phyloP scores from a whole-genome alignment of 345 rosid genomes.

The Garcia nutans region DNA sequence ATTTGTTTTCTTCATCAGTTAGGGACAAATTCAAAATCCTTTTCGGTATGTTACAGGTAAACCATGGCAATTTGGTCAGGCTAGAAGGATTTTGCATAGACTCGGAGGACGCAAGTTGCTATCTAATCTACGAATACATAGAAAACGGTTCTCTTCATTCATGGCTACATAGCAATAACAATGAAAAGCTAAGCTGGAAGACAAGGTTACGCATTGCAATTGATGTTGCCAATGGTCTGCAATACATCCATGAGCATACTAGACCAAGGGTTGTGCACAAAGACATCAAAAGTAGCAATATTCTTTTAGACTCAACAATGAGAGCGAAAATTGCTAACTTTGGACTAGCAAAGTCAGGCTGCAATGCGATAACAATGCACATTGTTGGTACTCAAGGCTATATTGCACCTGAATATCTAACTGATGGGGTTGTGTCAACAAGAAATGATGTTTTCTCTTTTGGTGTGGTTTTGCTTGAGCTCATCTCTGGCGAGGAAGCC shows the following conservation, averaged over 20 bases:
- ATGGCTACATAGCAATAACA: constrained; percentile 45
- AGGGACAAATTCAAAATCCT: background rate
- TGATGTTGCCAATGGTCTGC: constrained; percentile 69
- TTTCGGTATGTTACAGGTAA: constrained; percentile 41
- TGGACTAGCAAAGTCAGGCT: constrained; percentile 72
- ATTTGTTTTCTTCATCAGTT: too few relatives aligned
- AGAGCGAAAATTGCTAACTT: constrained; percentile 72
- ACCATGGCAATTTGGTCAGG: constrained; percentile 71
- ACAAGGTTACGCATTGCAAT: constrained; percentile 48
- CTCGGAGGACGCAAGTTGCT: constrained; percentile 54
- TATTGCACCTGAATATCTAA: constrained; percentile 63
- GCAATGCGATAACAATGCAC: constrained; percentile 76
- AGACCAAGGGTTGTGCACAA: constrained; percentile 65
- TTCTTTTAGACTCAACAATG: constrained; percentile 57
- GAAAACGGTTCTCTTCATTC: constrained; percentile 59
- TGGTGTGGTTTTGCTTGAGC: constrained; percentile 71
- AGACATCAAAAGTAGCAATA: constrained; percentile 67
- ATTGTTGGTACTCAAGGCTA: constrained; percentile 77
- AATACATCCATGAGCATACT: constrained; percentile 73
- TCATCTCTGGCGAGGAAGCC: constrained; percentile 54
- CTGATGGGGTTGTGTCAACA: constrained; percentile 62
- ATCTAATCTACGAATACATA: constrained; percentile 56
- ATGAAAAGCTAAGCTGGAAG: constrained; percentile 46
- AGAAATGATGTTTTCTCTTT: constrained; percentile 72
- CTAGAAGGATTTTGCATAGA: constrained; percentile 70